Evolutionary conservation across 148 eudicot species (phyloP).

Genomic region (Vaccinium darrowii): DNA sequence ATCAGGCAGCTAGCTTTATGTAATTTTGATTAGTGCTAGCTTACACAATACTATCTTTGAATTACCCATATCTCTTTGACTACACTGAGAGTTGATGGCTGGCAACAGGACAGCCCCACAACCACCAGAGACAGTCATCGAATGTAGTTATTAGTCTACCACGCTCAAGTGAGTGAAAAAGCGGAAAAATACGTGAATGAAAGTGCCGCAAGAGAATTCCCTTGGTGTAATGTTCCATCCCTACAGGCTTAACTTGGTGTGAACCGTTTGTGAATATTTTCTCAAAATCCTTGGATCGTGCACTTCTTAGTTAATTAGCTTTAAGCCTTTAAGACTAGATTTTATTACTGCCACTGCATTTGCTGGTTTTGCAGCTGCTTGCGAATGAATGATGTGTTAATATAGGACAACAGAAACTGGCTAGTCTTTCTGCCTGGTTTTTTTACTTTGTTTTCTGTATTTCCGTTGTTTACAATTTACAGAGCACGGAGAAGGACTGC

Average conservation of each 20-base stretch:
- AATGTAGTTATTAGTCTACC: neutral
- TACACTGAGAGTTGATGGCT: neutral
- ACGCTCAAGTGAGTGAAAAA: neutral
- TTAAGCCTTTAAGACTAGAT: neutral
- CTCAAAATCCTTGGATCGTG: neutral
- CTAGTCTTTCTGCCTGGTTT: slow-evolving; percentile 1
- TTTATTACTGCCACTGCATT: neutral
- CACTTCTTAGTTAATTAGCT: neutral
- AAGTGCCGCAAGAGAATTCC: neutral
- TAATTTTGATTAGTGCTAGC: neutral
- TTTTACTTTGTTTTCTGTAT: neutral
- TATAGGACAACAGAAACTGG: neutral
- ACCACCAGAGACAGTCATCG: neutral
- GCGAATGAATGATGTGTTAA: neutral
- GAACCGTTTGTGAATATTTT: neutral
- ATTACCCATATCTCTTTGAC: neutral
- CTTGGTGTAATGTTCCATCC: neutral
- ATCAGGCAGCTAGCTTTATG: neutral
- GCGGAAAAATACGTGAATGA: neutral
- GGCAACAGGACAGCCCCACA: neutral
- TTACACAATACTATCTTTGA: neutral
- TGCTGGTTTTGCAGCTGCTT: neutral
- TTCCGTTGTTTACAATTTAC: slow-evolving; percentile 11
- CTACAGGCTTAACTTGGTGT: neutral
- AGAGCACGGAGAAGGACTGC: slow-evolving; percentile 69